These are phyloP conservation scores for Ophiostoma sp. DNA, from an alignment of 2,329 filamentous ascomycete genomes.

Conservation along the genomic window DNA sequence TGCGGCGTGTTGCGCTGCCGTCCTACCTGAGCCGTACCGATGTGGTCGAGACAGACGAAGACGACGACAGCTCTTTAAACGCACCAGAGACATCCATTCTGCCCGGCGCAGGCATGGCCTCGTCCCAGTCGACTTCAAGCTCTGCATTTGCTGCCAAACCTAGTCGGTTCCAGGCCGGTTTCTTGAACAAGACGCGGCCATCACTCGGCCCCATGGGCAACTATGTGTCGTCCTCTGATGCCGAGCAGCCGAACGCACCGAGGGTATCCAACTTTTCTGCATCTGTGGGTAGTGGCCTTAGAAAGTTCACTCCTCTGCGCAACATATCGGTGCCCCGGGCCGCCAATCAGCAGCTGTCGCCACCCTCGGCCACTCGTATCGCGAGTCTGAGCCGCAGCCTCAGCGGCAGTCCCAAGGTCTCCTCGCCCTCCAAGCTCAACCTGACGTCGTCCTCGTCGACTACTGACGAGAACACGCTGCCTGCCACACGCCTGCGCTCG, in stretches of 20 bases:
- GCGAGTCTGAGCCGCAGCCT: slow-evolving; percentile 23
- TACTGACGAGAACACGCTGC: slow-evolving; percentile 50
- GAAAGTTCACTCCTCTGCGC: slow-evolving; percentile 42
- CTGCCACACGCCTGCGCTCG: slow-evolving; percentile 27
- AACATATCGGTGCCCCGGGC: slow-evolving; percentile 47
- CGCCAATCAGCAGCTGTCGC: slow-evolving; percentile 45
- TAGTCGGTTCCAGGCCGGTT: slow-evolving; percentile 82
- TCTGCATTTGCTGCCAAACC: slow-evolving; percentile 44
- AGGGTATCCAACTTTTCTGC: not conserved
- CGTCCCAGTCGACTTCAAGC: not conserved
- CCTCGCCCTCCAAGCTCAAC: not conserved
- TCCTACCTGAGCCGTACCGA: slow-evolving; percentile 23
- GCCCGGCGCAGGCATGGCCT: slow-evolving; percentile 18
- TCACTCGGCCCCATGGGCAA: slow-evolving; percentile 32
- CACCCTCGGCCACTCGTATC: slow-evolving; percentile 37
- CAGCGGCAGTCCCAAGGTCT: slow-evolving; percentile 32
- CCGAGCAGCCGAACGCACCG: slow-evolving; percentile 38
- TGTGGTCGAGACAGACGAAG: slow-evolving; percentile 19
- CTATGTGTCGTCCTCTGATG: slow-evolving; percentile 45
- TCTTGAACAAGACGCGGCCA: slow-evolving; percentile 57
- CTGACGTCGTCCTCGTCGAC: slow-evolving; percentile 27
- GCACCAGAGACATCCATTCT: slow-evolving; percentile 42
- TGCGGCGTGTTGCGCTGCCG: slow-evolving; percentile 29
- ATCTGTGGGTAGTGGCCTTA: not conserved
- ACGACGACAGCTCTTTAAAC: slow-evolving; percentile 20